Percentiles rank a stretch among this genome's conserved stretches.
Conservation (phyloP, 176 grass and related monocot species). For the Avena sativa region DNA sequence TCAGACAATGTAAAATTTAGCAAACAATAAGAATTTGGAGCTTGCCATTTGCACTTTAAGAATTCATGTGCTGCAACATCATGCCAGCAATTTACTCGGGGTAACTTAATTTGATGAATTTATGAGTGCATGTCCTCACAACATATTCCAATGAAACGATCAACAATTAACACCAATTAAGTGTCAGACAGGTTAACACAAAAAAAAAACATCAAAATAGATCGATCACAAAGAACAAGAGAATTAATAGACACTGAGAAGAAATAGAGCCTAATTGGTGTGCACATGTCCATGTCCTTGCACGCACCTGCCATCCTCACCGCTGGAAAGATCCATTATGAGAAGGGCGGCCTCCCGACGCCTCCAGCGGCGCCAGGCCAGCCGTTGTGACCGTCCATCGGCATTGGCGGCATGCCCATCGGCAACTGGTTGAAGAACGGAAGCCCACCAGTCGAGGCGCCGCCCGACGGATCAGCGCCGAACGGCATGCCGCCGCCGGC, state of each 20-base stretch:
- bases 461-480: conserved; percentile 31
- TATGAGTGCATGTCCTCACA: conserved; percentile 55
- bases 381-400: conserved; percentile 62
- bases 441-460: conserved; percentile 40
- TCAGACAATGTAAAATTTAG: background rate
- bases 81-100: background rate
- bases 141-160: conserved; percentile 33
- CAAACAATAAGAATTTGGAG: background rate
- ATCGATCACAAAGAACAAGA: conserved; percentile 39
- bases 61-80: conserved; percentile 23
- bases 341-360: conserved; percentile 53
- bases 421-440: conserved; percentile 88
- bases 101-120: conserved; percentile 47
- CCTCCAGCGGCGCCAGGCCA: conserved; percentile 48
- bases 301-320: conserved; percentile 19
- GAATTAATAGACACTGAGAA: background rate
- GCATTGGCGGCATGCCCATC: conserved; percentile 81
- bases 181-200: conserved; percentile 50
- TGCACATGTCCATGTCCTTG: conserved; percentile 43
- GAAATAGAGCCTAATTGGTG: conserved; percentile 55
- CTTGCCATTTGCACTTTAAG: conserved; percentile 6
- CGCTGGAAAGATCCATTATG: conserved; percentile 23
- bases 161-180: conserved; percentile 43
- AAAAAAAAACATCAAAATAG: conserved; percentile 46
- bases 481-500: conserved; percentile 41